Evolutionary conservation across 495 filamentous ascomycete genomes (phyloP), one percentile per base, ranked within the genome.

Genomic region (Aspergillus kassunensis): DNA sequence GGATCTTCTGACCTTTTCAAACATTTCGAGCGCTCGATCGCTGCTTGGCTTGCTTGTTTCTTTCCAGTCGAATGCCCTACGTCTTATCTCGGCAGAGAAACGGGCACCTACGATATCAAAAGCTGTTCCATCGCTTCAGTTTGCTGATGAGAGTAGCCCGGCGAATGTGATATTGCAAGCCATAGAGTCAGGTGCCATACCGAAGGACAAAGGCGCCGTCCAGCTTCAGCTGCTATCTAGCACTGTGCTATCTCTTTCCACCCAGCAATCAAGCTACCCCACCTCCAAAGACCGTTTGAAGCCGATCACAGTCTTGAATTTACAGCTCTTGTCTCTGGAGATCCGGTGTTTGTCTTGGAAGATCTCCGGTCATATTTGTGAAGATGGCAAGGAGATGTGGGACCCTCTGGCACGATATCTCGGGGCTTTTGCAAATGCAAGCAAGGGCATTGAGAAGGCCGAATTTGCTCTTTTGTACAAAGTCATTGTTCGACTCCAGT

Each of bases 151-250:
- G 7, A 81, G 77, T 18, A 90, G 88, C n/a, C 89, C 88, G 1
- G 75, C 77, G 8, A 81, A 79, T 33, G 65, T 93, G 2, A 78
- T 91, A 13, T 44, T 80, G 15, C 51, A 66, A 2, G 77, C 80
- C 15, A 68, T 81, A 1, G 72, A 80, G 50, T 39, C 55, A 8
- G 55, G 73, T 60, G 42, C 57, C 12, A 62, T 76, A 6, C 67
- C 79, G 13, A 60, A 66, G 15, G 78, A 73, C 11, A 93, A 88
- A 64, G 76, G 79, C 34, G 80, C 83, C 4, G 74, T 81, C 9
- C 86, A 91, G 55, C 68, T 95, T 11, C 87, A 95, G 46, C 70
- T 74, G 0, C 60, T 91, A 3, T 80, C 88, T 0, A 87, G 89
- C 57, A 77, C 72, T 4, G 63, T 92, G 1, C 66, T 91, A 0